Percentiles rank a stretch among this genome's conserved stretches.
phyloP scores from a whole-genome alignment of 495 filamentous ascomycete species.

The Aspergillus mulundensis region DNA sequence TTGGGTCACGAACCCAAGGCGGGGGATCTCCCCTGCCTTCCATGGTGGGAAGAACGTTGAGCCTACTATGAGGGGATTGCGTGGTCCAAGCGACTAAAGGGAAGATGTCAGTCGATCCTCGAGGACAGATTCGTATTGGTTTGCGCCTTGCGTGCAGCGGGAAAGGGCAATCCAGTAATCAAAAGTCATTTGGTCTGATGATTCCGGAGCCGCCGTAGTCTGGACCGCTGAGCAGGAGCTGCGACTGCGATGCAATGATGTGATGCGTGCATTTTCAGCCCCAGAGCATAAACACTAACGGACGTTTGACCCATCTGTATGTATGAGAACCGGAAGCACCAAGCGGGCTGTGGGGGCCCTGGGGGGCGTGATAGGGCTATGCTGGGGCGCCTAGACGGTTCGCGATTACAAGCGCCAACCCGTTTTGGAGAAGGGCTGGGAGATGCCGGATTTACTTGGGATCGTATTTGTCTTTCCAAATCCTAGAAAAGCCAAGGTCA shows the following conservation, averaged over 20 bases:
- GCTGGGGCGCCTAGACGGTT: not conserved
- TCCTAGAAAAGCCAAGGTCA: constrained; percentile 52
- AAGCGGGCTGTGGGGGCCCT: not conserved
- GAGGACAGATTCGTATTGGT: not conserved
- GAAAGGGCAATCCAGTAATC: not conserved
- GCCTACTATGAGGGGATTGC: constrained; percentile 4
- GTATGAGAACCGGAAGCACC: not conserved
- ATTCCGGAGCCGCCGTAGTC: constrained; percentile 12
- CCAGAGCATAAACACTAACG: constrained; percentile 7
- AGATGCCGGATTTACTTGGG: constrained; percentile 45
- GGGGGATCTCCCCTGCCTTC: not conserved
- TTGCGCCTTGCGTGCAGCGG: not conserved
- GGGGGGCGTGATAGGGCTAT: constrained; percentile 2
- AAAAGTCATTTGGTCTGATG: constrained; percentile 4
- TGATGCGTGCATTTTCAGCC: constrained; percentile 11
- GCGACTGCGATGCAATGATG: constrained; percentile 3
- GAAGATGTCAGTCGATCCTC: not conserved
- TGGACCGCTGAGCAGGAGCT: not conserved
- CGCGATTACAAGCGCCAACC: not conserved
- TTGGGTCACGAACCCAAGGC: constrained; percentile 11
- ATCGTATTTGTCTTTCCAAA: constrained; percentile 95
- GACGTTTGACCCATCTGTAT: not conserved
- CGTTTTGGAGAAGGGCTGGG: constrained; percentile 4
- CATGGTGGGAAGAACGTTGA: not conserved
- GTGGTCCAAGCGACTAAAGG: not conserved